Conservation (phyloP, 768 basidiomycete genomes). For the Cystobasidium onofrii region DNA sequence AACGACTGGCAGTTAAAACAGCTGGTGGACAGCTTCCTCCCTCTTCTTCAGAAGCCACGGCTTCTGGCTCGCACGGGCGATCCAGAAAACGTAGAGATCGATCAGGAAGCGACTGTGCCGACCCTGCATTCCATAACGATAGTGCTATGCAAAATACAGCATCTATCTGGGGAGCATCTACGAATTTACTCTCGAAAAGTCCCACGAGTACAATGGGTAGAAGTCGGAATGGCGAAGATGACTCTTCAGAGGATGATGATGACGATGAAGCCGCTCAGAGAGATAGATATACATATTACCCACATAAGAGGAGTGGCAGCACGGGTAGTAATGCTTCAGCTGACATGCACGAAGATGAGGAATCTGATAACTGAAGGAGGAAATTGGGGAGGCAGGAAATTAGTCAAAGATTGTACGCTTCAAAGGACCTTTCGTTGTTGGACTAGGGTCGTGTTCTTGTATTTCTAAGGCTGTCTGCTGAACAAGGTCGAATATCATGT, state of each 20-base stretch:
- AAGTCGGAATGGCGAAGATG: not conserved
- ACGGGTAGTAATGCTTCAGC: not conserved
- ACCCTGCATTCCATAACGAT: not conserved
- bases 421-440: not conserved
- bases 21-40: not conserved
- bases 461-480: no score
- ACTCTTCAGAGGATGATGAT: not conserved
- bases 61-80: not conserved
- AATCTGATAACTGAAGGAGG: not conserved
- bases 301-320: slow-evolving; percentile 18
- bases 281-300: slow-evolving; percentile 11
- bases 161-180: not conserved
- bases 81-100: not conserved
- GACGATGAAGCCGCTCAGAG: not conserved
- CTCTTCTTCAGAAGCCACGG: not conserved
- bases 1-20: slow-evolving; percentile 11
- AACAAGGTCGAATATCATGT: no score
- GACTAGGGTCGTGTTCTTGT: not conserved
- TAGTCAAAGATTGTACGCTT: not conserved
- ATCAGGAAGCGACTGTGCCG: not conserved
- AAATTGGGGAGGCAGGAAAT: not conserved
- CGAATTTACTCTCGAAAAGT: not conserved
- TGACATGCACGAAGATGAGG: not conserved
- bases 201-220: not conserved
- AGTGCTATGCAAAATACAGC: not conserved